Base-by-base conservation (phyloP, 768 basidiomycete genomes). In the Coprinopsis strossmayeri region DNA sequence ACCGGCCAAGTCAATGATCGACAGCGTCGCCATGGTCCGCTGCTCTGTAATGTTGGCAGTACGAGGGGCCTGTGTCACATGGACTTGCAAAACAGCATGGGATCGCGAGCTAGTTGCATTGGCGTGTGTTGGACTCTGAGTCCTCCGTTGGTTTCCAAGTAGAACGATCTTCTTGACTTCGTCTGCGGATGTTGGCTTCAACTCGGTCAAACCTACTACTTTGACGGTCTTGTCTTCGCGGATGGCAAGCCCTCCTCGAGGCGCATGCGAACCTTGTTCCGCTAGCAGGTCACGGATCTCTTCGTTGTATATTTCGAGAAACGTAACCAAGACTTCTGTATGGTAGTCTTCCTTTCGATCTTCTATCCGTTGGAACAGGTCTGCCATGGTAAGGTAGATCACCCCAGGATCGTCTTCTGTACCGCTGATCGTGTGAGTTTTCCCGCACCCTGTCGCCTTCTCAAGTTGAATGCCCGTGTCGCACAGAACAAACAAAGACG, bases 391-490 rank as follows among this genome's bases (percentile, higher is more conserved):
- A 50, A 91, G 77, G 67, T 98, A 93, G 64, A 98, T 96, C 58
- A 96, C 83, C 25, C 96, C 96, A 15, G 91, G 91, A 63, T 95
- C 87, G 18, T 64, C 62, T 38, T 87, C 84, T 30, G 88, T 86
- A 49, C 95, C 95, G 58, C 92, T 96, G 64, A 99, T 97, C 17
- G 96, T 99, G 66, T 98, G 94, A 3, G 96, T 99, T 68, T 99
- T 99, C 55, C 96, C 96, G 63, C 96, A 98, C n/a, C 96, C 96
- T n/a, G 96, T 98, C 20, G 96, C 96, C 96, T 98, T 42, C 25
- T 23, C 40, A 25, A 9, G 60, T 17, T 45, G 41, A 55, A 59
- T 27, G 42, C 46, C 21, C 21, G 24, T 23, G 21, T 13, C 28
- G 38, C n/a, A 26, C 20, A 21, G 3, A 45, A 25, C 25, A 24